Conservation (phyloP, 345 rosid genomes). For the Populus alba region DNA sequence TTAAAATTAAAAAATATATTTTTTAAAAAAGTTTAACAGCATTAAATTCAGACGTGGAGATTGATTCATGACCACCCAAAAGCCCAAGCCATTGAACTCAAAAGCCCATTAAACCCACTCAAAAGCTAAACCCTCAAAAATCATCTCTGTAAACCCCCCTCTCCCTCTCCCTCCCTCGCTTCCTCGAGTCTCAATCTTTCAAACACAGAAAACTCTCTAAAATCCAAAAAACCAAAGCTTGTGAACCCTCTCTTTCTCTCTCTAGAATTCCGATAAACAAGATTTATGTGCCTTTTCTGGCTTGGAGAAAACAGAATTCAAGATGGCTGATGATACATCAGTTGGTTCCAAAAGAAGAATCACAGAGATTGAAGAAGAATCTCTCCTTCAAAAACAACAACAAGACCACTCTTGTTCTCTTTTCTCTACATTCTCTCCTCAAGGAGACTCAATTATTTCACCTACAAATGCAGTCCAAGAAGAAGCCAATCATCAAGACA, state of each 20-base stretch:
- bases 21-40: no score
- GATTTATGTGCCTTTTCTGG: background rate
- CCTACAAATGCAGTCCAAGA: constrained; percentile 17
- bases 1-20: no score
- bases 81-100: background rate
- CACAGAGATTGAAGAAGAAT: constrained; percentile 12
- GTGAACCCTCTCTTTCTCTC: background rate
- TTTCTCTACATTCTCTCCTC: background rate
- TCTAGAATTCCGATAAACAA: background rate
- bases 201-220: background rate
- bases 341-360: constrained; percentile 18
- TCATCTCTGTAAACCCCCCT: background rate
- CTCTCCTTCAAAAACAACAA: background rate
- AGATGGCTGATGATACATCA: background rate
- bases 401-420: constrained; percentile 1
- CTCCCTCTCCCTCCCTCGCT: background rate
- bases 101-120: background rate
- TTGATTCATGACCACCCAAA: no score
- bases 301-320: background rate
- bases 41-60: no score
- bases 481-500: constrained; percentile 14
- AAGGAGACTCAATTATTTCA: constrained; percentile 12
- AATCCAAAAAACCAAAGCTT: background rate
- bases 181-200: background rate
- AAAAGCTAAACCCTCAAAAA: no score